Evolutionary conservation across 2,329 filamentous ascomycete species (phyloP).

Genomic region (Penicillium sp.): DNA sequence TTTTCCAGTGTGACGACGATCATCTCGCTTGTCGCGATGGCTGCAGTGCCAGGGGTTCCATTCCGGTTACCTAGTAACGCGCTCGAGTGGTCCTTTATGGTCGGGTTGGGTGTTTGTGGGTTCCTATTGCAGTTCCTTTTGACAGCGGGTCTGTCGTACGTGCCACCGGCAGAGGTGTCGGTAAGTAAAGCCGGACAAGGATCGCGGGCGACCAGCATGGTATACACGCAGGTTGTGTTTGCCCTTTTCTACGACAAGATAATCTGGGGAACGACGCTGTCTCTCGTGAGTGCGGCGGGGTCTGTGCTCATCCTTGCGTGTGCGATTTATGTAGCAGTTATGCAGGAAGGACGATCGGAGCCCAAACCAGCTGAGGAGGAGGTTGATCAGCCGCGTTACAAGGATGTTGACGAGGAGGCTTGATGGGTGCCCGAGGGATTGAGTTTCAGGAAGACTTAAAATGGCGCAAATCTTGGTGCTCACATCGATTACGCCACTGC

Average conservation of each 20-base stretch:
- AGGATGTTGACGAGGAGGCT: slow-evolving; percentile 13
- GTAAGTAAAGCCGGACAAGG: slow-evolving; percentile 19
- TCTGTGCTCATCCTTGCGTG: slow-evolving; percentile 65
- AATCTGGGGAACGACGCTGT: slow-evolving; percentile 62
- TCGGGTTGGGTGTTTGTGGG: slow-evolving; percentile 70
- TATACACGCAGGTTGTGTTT: slow-evolving; percentile 71
- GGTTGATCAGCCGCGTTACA: slow-evolving; percentile 5
- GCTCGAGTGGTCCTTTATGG: slow-evolving; percentile 66
- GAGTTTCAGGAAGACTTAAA: background rate
- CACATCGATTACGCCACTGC: background rate
- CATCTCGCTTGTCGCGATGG: slow-evolving; percentile 64
- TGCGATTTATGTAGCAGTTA: slow-evolving; percentile 64
- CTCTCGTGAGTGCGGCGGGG: slow-evolving; percentile 59
- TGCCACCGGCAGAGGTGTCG: slow-evolving; percentile 54
- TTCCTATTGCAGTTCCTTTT: slow-evolving; percentile 87
- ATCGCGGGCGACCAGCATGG: slow-evolving; percentile 63
- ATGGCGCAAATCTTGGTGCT: background rate
- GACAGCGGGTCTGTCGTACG: slow-evolving; percentile 72
- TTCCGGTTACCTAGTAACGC: slow-evolving; percentile 57
- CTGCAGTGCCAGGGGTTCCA: slow-evolving; percentile 55
- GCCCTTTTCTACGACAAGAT: slow-evolving; percentile 65
- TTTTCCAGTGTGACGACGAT: slow-evolving; percentile 72
- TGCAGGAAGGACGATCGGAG: slow-evolving; percentile 40
- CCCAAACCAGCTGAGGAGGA: background rate
- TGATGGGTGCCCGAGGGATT: background rate